phyloP scores from a whole-genome alignment of 345 rosid species.

The Salix caprea region DNA sequence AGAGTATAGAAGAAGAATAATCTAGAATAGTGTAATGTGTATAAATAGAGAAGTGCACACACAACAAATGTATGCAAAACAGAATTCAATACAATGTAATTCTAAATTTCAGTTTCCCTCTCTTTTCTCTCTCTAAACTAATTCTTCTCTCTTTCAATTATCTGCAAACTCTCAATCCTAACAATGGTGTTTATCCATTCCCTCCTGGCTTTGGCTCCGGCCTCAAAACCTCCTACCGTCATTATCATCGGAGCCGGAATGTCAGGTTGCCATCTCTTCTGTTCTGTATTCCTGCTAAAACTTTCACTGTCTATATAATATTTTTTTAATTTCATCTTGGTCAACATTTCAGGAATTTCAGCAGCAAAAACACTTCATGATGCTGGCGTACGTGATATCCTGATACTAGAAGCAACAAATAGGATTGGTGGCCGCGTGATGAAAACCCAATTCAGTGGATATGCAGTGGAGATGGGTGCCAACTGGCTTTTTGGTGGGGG shows the following conservation, averaged over 20 bases:
- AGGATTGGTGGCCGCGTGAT: slow-evolving; percentile 24
- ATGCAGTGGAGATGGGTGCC: slow-evolving; percentile 21
- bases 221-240: slow-evolving; percentile 9
- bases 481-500: slow-evolving; percentile 31
- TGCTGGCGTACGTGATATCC: slow-evolving; percentile 21
- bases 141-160: too few species aligned
- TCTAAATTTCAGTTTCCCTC: too few species aligned
- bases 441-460: slow-evolving; percentile 14
- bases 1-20: too few species aligned
- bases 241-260: slow-evolving; percentile 35
- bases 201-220: neutral
- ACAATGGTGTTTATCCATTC: neutral
- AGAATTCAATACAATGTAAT: too few species aligned
- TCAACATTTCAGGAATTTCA: slow-evolving; percentile 19
- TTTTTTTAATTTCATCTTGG: neutral
- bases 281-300: too few species aligned
- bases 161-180: too few species aligned
- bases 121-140: too few species aligned
- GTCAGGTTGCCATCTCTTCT: slow-evolving; percentile 13
- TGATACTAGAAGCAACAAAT: slow-evolving; percentile 27
- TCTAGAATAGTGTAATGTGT: too few species aligned
- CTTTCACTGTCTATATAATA: too few species aligned
- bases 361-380: slow-evolving; percentile 33
- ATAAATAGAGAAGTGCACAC: too few species aligned
- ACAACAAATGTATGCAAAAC: too few species aligned